A percentile compares a stretch with the other conserved stretches of the same genome.
Evolutionary conservation across 805 yeast genomes (phyloP).

Genomic region (Kazachstania martiniae): DNA sequence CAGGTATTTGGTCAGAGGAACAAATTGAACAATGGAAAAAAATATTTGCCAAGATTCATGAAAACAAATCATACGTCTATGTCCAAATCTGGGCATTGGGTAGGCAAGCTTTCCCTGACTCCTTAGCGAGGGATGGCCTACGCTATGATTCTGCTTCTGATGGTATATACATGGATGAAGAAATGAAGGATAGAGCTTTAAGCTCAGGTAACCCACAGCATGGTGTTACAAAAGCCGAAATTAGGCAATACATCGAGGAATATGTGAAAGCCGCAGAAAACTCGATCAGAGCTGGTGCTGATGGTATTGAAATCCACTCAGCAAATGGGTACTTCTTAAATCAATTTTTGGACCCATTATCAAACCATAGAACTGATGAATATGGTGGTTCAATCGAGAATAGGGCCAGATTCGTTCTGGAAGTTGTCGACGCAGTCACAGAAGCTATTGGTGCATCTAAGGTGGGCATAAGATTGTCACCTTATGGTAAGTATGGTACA

Average conservation of each 20-base stretch:
- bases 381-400: constrained; percentile 46
- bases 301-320: constrained; percentile 55
- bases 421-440: constrained; percentile 40
- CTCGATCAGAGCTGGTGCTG: constrained; percentile 30
- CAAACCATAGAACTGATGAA: constrained; percentile 38
- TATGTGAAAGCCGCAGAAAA: constrained; percentile 37
- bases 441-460: constrained; percentile 42
- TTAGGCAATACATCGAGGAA: constrained; percentile 32
- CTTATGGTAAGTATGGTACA: constrained; percentile 31
- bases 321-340: constrained; percentile 56
- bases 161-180: constrained; percentile 26
- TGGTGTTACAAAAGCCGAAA: constrained; percentile 23
- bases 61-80: constrained; percentile 34
- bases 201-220: constrained; percentile 25
- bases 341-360: constrained; percentile 41
- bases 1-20: constrained; percentile 38
- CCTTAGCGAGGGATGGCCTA: constrained; percentile 27
- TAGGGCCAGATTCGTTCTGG: constrained; percentile 34
- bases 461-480: constrained; percentile 39
- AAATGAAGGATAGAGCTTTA: constrained; percentile 25
- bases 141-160: constrained; percentile 33
- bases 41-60: constrained; percentile 40
- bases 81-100: constrained; percentile 44
- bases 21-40: constrained; percentile 41
- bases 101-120: constrained; percentile 31